Evolutionary conservation across 1,284 basidiomycete genomes (phyloP).

Genomic region (Ceratobasidium sp.): DNA sequence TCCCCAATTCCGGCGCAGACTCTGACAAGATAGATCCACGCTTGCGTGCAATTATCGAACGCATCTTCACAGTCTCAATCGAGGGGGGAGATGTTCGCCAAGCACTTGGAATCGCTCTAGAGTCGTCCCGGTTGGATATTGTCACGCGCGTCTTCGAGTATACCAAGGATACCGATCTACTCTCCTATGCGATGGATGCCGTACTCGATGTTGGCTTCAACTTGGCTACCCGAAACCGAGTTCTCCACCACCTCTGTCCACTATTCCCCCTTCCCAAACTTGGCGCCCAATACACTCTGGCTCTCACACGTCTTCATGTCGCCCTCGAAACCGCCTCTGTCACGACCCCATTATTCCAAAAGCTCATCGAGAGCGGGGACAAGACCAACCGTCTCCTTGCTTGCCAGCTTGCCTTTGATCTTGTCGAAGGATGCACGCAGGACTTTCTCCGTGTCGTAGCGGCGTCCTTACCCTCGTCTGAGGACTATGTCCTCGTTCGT

Average conservation of each 20-base stretch:
- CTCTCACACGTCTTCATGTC: conserved; percentile 88
- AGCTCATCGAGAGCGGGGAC: conserved; percentile 66
- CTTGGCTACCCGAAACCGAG: conserved; percentile 81
- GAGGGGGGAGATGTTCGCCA: conserved; percentile 90
- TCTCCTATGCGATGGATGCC: conserved; percentile 92
- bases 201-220: conserved; percentile 86
- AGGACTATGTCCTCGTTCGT: conserved; percentile 78
- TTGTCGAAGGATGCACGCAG: conserved; percentile 92
- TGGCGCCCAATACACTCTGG: conserved; percentile 78
- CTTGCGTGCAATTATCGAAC: conserved; percentile 85
- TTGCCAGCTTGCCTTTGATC: conserved; percentile 94
- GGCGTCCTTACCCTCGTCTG: conserved; percentile 50
- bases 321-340: conserved; percentile 83
- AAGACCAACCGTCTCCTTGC: conserved; percentile 79
- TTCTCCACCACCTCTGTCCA: conserved; percentile 84
- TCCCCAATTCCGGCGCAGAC: conserved; percentile 56
- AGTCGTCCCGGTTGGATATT: conserved; percentile 87
- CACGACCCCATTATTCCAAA: conserved; percentile 76
- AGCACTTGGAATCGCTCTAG: conserved; percentile 93
- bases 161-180: conserved; percentile 78
- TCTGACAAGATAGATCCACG: conserved; percentile 77
- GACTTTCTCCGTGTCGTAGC: conserved; percentile 76
- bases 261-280: conserved; percentile 80
- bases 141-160: conserved; percentile 80
- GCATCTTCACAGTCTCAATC: conserved; percentile 86